Evolutionary conservation across 768 basidiomycete species (phyloP).

Genomic region (Kwoniella shandongensis): DNA sequence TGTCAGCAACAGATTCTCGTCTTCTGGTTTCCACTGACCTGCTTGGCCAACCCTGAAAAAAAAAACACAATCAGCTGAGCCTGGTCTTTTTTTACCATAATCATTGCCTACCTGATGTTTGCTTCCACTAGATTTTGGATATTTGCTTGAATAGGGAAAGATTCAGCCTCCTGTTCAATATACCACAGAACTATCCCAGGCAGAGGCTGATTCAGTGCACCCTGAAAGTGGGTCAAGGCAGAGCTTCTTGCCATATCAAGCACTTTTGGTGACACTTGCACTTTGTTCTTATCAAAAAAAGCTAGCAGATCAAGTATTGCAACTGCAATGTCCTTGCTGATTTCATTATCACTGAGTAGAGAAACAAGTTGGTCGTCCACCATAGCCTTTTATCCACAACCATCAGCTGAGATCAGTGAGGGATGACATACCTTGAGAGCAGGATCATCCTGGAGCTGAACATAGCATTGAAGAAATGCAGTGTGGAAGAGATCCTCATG

Average conservation of each 20-base stretch:
- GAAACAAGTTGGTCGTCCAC: constrained; percentile 28
- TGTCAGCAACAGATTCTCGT: neutral
- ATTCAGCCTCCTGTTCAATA: constrained; percentile 34
- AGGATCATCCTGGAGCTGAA: constrained; percentile 29
- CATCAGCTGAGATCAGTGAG: neutral
- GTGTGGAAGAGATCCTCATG: constrained; percentile 46
- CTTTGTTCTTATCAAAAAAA: constrained; percentile 40
- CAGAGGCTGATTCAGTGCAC: constrained; percentile 32
- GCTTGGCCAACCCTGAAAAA: constrained; percentile 17
- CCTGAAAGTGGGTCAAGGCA: constrained; percentile 30
- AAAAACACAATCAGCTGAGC: neutral
- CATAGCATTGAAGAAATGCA: constrained; percentile 43
- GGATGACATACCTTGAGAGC: constrained; percentile 30
- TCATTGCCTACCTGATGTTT: constrained; percentile 26
- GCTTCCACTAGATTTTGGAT: constrained; percentile 38
- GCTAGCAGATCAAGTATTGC: constrained; percentile 40
- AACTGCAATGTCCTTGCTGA: constrained; percentile 27
- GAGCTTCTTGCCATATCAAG: constrained; percentile 34
- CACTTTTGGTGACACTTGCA: constrained; percentile 18
- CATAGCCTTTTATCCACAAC: constrained; percentile 11
- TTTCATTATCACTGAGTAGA: constrained; percentile 19
- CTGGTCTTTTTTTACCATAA: neutral
- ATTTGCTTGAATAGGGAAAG: constrained; percentile 26
- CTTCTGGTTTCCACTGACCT: constrained; percentile 13
- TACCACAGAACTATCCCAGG: constrained; percentile 45